Percentiles rank a stretch among this genome's conserved stretches.
Evolutionary conservation across 768 basidiomycete genomes (phyloP).

Genomic region (Lyophyllum semitale): DNA sequence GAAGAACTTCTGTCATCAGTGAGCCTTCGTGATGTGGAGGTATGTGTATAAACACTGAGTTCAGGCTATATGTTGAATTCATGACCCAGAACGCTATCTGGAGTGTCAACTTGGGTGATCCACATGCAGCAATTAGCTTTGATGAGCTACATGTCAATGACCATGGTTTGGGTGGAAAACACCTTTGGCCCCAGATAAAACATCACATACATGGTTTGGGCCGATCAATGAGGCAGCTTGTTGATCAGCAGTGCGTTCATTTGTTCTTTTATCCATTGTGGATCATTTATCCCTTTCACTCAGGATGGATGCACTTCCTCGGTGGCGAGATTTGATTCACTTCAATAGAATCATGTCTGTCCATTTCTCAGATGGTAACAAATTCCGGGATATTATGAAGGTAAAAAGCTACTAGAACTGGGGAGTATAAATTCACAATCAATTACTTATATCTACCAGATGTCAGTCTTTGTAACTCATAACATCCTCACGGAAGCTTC

Average conservation of each 20-base stretch:
- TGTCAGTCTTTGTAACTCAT: slow-evolving; percentile 19
- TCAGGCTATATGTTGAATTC: slow-evolving; percentile 10
- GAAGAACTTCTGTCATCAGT: slow-evolving; percentile 23
- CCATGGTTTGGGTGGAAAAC: slow-evolving; percentile 33
- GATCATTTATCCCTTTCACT: not conserved
- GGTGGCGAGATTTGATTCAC: slow-evolving; percentile 32
- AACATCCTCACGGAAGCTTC: slow-evolving; percentile 12
- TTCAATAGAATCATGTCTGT: slow-evolving; percentile 24
- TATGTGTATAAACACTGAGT: no score
- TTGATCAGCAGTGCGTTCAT: slow-evolving; percentile 27
- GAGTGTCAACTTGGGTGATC: slow-evolving; percentile 32
- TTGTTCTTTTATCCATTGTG: no score
- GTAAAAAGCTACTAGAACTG: not conserved
- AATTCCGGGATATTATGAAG: slow-evolving; percentile 24
- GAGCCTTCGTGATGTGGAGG: slow-evolving; percentile 23
- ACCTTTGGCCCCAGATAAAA: slow-evolving; percentile 24
- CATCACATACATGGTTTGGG: slow-evolving; percentile 14
- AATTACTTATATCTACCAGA: no score
- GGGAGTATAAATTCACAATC: no score
- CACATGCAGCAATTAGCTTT: slow-evolving; percentile 33
- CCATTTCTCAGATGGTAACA: slow-evolving; percentile 30
- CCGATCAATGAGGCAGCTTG: no score
- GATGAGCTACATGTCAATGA: slow-evolving; percentile 39
- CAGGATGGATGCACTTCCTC: slow-evolving; percentile 25
- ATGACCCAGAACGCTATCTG: slow-evolving; percentile 41